Conservation (phyloP, 306 rosid species). For the Sphenostylis stenocarpa region DNA sequence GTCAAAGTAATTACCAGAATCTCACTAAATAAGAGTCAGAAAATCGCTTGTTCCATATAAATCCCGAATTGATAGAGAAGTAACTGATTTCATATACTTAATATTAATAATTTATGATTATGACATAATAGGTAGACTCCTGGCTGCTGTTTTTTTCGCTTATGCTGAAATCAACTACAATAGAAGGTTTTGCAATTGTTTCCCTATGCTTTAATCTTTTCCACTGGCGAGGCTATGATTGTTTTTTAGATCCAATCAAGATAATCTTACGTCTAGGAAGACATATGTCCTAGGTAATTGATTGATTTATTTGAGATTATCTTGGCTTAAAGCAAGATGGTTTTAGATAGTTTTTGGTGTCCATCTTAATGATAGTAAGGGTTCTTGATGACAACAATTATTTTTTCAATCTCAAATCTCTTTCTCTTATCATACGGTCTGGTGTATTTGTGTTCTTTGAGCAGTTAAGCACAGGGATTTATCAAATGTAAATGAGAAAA, state of each 20-base stretch:
- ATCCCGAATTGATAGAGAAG: neutral
- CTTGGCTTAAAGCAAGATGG: slow-evolving; percentile 3
- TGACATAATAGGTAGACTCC: neutral
- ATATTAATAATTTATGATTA: neutral
- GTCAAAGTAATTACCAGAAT: neutral
- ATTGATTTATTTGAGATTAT: slow-evolving; percentile 3
- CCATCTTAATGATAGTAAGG: slow-evolving; percentile 19
- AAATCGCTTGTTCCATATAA: neutral
- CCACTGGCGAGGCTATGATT: neutral
- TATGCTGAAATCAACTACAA: neutral
- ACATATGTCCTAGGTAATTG: neutral
- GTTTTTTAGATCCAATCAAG: slow-evolving; percentile 1
- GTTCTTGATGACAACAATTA: slow-evolving; percentile 7
- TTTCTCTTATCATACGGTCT: neutral
- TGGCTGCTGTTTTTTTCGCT: neutral
- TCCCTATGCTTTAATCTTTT: slow-evolving; percentile 3
- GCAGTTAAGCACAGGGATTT: neutral
- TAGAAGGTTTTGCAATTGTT: slow-evolving; percentile 10
- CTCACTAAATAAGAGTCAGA: neutral
- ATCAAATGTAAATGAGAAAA: slow-evolving; percentile 2
- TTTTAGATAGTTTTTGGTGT: neutral
- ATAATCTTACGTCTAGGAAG: slow-evolving; percentile 7
- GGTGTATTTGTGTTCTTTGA: neutral
- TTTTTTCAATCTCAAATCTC: neutral
- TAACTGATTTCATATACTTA: neutral